phyloP scores from a whole-genome alignment of 164 flowering plant genomes.

The Protea cynaroides region DNA sequence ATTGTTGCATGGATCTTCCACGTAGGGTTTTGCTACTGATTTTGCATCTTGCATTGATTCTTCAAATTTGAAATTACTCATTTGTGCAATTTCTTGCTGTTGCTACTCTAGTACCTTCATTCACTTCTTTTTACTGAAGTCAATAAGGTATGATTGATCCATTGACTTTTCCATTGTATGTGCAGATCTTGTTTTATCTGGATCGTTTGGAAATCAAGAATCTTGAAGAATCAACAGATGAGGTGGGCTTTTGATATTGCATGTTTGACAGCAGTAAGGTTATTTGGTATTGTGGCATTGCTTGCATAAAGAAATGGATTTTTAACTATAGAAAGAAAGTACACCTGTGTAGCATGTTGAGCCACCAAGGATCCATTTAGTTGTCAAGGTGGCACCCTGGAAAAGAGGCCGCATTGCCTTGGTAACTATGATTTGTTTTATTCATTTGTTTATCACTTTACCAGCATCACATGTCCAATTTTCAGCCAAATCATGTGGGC shows the following conservation, averaged over 20 bases:
- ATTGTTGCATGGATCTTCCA: neutral
- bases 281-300: neutral
- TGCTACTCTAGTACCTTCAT: neutral
- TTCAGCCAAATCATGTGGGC: too few species aligned
- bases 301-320: neutral
- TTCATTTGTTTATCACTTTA: too few species aligned
- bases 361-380: too few species aligned
- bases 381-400: too few species aligned
- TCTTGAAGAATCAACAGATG: conserved; percentile 20
- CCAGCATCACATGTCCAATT: too few species aligned
- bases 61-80: neutral
- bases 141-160: neutral
- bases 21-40: neutral
- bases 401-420: too few species aligned
- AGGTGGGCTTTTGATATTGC: conserved; percentile 23
- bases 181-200: conserved; percentile 33
- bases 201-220: conserved; percentile 43
- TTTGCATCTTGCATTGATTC: too few species aligned
- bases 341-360: too few species aligned
- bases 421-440: too few species aligned
- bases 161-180: too few species aligned
- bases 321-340: too few species aligned
- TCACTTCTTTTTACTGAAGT: neutral
- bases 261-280: neutral
- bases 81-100: neutral